These are phyloP conservation scores for Melampsora americana DNA, from an alignment of 1,284 basidiomycete species.

Conservation along the genomic window DNA sequence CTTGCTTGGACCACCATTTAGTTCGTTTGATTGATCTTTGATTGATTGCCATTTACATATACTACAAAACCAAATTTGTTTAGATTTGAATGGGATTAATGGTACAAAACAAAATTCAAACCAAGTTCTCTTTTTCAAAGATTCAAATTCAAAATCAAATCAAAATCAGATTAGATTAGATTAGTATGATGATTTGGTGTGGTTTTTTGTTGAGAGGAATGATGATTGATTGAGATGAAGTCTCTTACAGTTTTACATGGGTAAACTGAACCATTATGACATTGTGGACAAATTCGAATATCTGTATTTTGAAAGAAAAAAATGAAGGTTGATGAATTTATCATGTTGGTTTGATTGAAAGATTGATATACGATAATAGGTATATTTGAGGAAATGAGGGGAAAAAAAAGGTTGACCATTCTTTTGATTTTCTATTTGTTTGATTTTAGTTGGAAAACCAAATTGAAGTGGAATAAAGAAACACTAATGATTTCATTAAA, in stretches of 20 bases:
- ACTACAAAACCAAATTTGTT: conserved; percentile 35
- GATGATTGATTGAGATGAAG: too few relatives aligned
- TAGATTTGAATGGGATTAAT: conserved; percentile 41
- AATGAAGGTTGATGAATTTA: too few relatives aligned
- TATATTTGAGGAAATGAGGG: background rate
- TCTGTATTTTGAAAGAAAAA: too few relatives aligned
- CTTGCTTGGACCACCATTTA: too few relatives aligned
- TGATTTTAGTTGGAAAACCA: conserved; percentile 35
- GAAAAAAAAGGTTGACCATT: conserved; percentile 15
- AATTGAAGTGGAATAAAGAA: conserved; percentile 43
- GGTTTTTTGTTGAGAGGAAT: too few relatives aligned
- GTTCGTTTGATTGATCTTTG: conserved; percentile 3
- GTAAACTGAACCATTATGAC: conserved; percentile 30
- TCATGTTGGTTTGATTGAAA: too few relatives aligned
- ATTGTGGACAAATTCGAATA: conserved; percentile 39
- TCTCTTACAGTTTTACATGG: conserved; percentile 35
- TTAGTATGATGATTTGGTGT: too few relatives aligned
- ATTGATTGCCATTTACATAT: conserved; percentile 36
- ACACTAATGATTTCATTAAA: too few relatives aligned
- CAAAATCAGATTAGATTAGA: too few relatives aligned
- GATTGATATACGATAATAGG: too few relatives aligned
- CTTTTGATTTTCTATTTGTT: conserved; percentile 32
- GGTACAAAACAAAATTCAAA: conserved; percentile 43
- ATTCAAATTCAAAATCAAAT: too few relatives aligned
- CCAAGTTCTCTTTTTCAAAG: conserved; percentile 19